Evolutionary conservation across 2,329 filamentous ascomycete species (phyloP).

Genomic region (Xylariaceae sp.): DNA sequence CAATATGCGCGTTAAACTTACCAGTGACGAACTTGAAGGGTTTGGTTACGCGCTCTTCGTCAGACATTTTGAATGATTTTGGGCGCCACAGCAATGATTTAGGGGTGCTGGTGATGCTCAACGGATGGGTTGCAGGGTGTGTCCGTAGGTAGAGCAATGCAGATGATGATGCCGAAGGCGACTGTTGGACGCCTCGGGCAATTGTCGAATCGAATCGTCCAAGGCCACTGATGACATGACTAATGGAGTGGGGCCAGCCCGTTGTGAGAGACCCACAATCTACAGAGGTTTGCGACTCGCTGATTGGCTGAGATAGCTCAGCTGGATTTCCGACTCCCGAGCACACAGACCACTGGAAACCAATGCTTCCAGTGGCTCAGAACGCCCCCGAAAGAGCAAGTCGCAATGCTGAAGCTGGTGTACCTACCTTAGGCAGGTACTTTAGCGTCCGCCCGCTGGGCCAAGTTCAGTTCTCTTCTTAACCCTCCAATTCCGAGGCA

Average conservation of each 20-base stretch:
- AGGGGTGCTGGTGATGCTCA: slow-evolving; percentile 30
- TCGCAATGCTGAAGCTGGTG: not conserved
- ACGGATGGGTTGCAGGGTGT: slow-evolving; percentile 24
- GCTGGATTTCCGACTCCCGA: not conserved
- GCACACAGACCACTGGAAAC: slow-evolving; percentile 17
- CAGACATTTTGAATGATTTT: slow-evolving; percentile 71
- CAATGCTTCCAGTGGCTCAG: not conserved
- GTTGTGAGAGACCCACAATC: not conserved
- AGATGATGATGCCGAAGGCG: slow-evolving; percentile 32
- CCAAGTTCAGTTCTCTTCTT: slow-evolving; percentile 13
- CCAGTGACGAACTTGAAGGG: slow-evolving; percentile 99
- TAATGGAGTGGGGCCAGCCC: not conserved
- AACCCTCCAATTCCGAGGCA: slow-evolving; percentile 13
- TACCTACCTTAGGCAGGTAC: no score
- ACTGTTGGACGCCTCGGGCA: slow-evolving; percentile 12
- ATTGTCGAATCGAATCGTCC: slow-evolving; percentile 25
- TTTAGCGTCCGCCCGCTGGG: slow-evolving; percentile 5
- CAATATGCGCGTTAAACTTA: slow-evolving; percentile 46
- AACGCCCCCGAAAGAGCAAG: not conserved
- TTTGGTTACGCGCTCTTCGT: slow-evolving; percentile 86
- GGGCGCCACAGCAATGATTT: slow-evolving; percentile 20
- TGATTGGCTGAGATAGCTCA: slow-evolving; percentile 9
- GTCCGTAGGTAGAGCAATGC: slow-evolving; percentile 6
- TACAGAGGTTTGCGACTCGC: slow-evolving; percentile 2
- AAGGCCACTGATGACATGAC: slow-evolving; percentile 25